These are phyloP conservation scores for Xylariaceae sp. DNA, from an alignment of 2,329 filamentous ascomycete genomes.

Conservation along the genomic window DNA sequence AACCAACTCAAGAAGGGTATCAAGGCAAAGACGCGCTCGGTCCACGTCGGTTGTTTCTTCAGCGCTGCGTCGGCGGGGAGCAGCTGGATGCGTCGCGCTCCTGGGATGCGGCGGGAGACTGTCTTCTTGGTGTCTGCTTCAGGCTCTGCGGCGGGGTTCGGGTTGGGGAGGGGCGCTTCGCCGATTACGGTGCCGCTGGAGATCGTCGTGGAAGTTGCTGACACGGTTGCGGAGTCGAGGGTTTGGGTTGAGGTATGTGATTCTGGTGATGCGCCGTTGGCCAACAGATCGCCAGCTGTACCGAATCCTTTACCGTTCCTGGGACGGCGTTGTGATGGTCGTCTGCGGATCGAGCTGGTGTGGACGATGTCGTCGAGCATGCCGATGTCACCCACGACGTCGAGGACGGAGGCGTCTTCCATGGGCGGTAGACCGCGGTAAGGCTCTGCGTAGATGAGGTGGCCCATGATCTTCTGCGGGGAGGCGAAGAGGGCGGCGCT, in stretches of 20 bases:
- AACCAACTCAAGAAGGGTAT: conserved; percentile 72
- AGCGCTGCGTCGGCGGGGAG: conserved; percentile 68
- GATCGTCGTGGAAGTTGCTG: conserved; percentile 38
- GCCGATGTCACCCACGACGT: conserved; percentile 40
- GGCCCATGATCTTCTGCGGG: conserved; percentile 67
- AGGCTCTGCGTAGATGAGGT: conserved; percentile 66
- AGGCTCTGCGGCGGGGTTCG: conserved; percentile 13
- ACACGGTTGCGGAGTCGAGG: conserved; percentile 48
- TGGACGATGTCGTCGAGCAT: conserved; percentile 27
- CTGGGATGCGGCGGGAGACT: conserved; percentile 60
- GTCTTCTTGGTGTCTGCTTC: conserved; percentile 33
- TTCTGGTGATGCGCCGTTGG: conserved; percentile 38
- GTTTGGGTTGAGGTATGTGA: conserved; percentile 53
- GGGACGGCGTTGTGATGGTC: conserved; percentile 20
- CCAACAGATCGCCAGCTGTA: conserved; percentile 19
- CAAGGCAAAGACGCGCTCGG: conserved; percentile 59
- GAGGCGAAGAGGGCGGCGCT: conserved; percentile 66
- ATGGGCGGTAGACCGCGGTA: conserved; percentile 63
- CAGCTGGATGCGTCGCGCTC: conserved; percentile 60
- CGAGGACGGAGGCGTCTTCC: conserved; percentile 60
- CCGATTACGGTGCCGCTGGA: conserved; percentile 46
- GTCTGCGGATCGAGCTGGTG: conserved; percentile 16
- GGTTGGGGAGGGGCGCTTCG: conserved; percentile 10
- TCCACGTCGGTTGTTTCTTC: conserved; percentile 62
- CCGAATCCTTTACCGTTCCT: conserved; percentile 15